Evolutionary conservation across 441 rosid species (phyloP), one percentile per base, ranked within the genome.

Genomic region (Euphorbia schlechtendalii): DNA sequence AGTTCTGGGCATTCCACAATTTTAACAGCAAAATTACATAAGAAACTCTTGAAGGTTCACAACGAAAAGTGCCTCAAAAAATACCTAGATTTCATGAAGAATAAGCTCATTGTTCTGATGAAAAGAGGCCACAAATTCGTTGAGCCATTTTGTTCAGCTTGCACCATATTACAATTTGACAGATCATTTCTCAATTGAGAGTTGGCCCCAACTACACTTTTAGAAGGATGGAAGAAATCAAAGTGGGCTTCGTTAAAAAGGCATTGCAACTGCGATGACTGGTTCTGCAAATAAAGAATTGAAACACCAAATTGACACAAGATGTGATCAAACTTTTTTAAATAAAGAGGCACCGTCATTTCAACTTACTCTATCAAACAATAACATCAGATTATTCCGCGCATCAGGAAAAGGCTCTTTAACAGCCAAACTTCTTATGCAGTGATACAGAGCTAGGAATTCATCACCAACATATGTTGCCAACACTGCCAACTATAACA

Each of bases 371-470:
- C 80, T 84, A 78, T 94, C 97, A 64, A 90, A 87, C 65, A 87
- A 76, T 69, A 83, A 73, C 68, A 76, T 57, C 56, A 94, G 93
- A 83, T 94, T 94, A 74, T 85, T 78, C 78, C 77, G 78, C 36
- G 97, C 92, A 80, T 92, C 96, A 21, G 92, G 97, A 68, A 94
- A 94, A 54, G 94, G 97, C 67, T 90, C 97, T 76, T 81, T 89
- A 56, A 90, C 89, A 10, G 99, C 96, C 74, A 94, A 82, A 78
- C 99, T 94, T 84, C 99, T 83, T 55, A 93, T 73, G 63, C 92
- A 93, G 57, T 88, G 99, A 80, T 88, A 93, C 62, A 93, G 74
- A 60, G 96, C 96, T 54, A 90, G 84, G 74, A 90, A 85, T 67
- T 88, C 96, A 25, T 89, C 96, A 52, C 99, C 93, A 60, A 90